Conservation (phyloP, 176 grass and related monocot species). For the Panicum miliaceum region DNA sequence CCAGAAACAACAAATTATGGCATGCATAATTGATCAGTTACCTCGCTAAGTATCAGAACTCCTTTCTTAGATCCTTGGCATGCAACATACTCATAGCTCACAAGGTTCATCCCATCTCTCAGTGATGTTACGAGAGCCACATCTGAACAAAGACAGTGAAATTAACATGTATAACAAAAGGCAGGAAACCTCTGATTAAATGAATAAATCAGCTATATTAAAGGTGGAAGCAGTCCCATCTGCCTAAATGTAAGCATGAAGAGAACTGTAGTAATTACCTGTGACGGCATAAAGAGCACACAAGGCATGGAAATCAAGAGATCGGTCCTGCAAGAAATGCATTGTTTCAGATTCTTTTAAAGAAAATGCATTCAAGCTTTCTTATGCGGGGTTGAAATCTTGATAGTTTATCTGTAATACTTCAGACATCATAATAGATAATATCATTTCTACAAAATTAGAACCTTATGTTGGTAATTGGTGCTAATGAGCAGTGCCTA, state of each 20-base stretch:
- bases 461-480: background rate
- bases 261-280: constrained; percentile 54
- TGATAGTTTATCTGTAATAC: background rate
- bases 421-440: background rate
- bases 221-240: background rate
- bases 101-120: constrained; percentile 99
- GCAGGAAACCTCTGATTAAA: constrained; percentile 13
- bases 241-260: constrained; percentile 26
- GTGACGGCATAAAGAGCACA: constrained; percentile 97
- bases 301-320: constrained; percentile 90
- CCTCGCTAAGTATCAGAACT: constrained; percentile 96
- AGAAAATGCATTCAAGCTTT: background rate
- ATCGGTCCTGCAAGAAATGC: constrained; percentile 80
- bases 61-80: constrained; percentile 98
- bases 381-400: background rate
- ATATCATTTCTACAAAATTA: background rate
- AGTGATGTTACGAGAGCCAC: constrained; percentile 97
- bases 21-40: constrained; percentile 39
- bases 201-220: background rate
- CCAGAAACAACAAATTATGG: background rate
- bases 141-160: constrained; percentile 61
- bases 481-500: constrained; percentile 1
- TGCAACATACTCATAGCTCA: constrained; percentile 99
- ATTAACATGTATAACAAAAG: constrained; percentile 31
- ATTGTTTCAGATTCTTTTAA: constrained; percentile 38